Conservation (phyloP, 495 filamentous ascomycete genomes). For the Aspergillus olivimuriae region DNA sequence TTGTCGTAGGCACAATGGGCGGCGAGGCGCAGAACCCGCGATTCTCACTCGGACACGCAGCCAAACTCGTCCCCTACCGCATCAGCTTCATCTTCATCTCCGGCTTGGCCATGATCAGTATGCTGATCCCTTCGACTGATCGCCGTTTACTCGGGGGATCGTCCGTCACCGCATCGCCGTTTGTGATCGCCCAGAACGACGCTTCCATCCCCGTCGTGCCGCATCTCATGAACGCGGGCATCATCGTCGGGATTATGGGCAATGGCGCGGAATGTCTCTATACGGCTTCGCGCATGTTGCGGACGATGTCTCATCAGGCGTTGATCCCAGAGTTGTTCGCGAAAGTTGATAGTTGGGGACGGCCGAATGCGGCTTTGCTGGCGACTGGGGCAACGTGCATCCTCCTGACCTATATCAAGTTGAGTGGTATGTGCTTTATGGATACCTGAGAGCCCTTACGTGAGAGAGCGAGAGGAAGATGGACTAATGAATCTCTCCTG, state of each 20-base stretch:
- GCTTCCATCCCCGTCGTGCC: conserved; percentile 21
- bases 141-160: conserved; percentile 13
- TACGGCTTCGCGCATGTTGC: conserved; percentile 23
- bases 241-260: conserved; percentile 23
- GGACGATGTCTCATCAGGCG: conserved; percentile 22
- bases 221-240: conserved; percentile 23
- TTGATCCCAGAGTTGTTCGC: conserved; percentile 17
- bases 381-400: conserved; percentile 17
- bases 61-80: conserved; percentile 23
- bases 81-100: conserved; percentile 25
- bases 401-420: conserved; percentile 24
- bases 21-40: conserved; percentile 17
- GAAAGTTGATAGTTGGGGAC: conserved; percentile 18
- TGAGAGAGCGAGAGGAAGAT: too few species aligned
- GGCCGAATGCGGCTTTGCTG: conserved; percentile 16
- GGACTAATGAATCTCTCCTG: background rate
- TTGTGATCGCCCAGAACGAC: conserved; percentile 26
- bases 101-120: conserved; percentile 19
- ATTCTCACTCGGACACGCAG: conserved; percentile 20
- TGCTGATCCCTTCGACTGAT: conserved; percentile 25
- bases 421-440: conserved; percentile 9
- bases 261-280: conserved; percentile 25
- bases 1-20: background rate
- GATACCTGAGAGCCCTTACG: too few species aligned
- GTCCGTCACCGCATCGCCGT: conserved; percentile 25